Base-by-base conservation (phyloP, 129 eudicot genomes). In the Mikania micrantha region DNA sequence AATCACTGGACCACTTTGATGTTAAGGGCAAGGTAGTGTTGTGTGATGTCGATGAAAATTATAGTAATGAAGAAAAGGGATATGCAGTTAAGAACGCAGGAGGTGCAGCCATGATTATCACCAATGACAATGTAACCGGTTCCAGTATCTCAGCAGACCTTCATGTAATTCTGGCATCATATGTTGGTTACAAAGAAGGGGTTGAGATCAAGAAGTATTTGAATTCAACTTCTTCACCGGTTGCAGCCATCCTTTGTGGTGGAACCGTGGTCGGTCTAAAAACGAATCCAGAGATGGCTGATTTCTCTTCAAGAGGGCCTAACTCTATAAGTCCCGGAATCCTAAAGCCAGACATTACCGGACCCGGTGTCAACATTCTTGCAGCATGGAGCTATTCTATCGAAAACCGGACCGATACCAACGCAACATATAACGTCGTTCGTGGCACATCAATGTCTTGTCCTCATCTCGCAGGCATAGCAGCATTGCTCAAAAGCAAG, bases 401-500 rank as follows among this genome's bases (percentile, higher is more conserved):
- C 1, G 79, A 69, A 8, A 77, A 72, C 69, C 64, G 13, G 35
- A 38, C 82, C 9, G 8, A 40, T 66, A 47, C 77, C 32, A 53
- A 75, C 7, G 42, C 66, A 11, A 73, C 78, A 8, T 86, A 77
- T 50, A 75, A 75, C 45, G 29, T 83, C 3, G 1, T 71, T 2
- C 76, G 85, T 0, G 88, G 94, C 7, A 86, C 89, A 22, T 86
- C 94, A 34, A 83, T 83, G 88, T 75, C 94, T 0, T 78, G 84
- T 72, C 94, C 94, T 40, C 94, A 83, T 70, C 78, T 86, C 2
- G 65, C 86, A 28, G 94, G 94, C 21, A 58, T 78, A 4, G 84
- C 84, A 10, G 86, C 88, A 0, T 38, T 86, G 72, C 80, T 83
- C 50, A 80, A 86, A 66, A 80, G 88, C 34, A 71, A 74, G 38